Evolutionary conservation across 2,329 filamentous ascomycete genomes (phyloP), one percentile per base, ranked within the genome.

Genomic region (Cytospora paraplurivora): DNA sequence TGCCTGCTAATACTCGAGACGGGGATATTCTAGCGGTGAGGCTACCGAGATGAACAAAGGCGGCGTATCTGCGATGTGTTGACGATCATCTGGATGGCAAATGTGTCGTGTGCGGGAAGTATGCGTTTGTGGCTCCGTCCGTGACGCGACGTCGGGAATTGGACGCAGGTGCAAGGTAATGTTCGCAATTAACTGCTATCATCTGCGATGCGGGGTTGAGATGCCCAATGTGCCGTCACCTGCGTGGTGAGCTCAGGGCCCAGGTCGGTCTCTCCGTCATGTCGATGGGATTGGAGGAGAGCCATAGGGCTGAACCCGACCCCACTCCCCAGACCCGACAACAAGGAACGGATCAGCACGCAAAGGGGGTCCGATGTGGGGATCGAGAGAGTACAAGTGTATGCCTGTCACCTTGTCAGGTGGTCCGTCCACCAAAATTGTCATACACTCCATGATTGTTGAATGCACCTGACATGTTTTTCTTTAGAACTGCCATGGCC

Each of bases 221-320:
- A 55, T 33, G n/a, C 47, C 53, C 32, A 47, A 37, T 10, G 33
- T 13, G 19, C 54, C 37, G 33, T 19, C 37, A 49, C 27, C 44
- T 51, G 56, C 56, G 56, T 27, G 44, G 33, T 59, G 19, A n/a
- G 38, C 35, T 63, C 49, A 35, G 62, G 62, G 64, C 53, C 34
- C 55, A 41, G 38, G 54, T 55, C 62, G 64, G 64, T 34, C 56
- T 64, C 53, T 49, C 64, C 64, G 62, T 59, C 53, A 54, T 52
- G 37, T 21, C 17, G 35, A 34, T 37, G 32, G 47, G 54, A 61
- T 58, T 63, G 61, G 61, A 34, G 47, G 34, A 53, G 57, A 49
- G 59, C 62, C 57, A 50, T 66, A 66, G 64, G 64, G 64, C 64
- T 66, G 64, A 66, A 66, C 41, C 32, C 54, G 38, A 33, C 64